Conservation (phyloP, 371 early-diverging fungal species). For the Encephalitozoon cuniculi region DNA sequence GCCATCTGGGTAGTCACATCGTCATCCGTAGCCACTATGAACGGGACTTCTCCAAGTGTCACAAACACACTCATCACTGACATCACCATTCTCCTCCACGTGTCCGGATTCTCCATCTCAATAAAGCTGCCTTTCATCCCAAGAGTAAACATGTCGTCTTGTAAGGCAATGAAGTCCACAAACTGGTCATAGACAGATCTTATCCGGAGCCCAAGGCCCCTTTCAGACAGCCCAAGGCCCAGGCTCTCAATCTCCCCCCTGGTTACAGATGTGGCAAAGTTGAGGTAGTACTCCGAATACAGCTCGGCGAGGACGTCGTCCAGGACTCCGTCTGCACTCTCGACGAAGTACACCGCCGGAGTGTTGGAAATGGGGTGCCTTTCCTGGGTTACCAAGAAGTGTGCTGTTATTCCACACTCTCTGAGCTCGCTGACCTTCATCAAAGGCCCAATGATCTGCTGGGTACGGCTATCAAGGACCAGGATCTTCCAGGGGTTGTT, state of each 20-base stretch:
- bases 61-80: conserved; percentile 78
- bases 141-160: conserved; percentile 83
- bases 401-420: conserved; percentile 90
- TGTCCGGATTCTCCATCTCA: conserved; percentile 69
- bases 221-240: conserved; percentile 64
- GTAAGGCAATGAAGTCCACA: conserved; percentile 77
- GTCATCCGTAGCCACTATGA: conserved; percentile 23
- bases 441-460: conserved; percentile 86
- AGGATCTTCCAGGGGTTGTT: conserved; percentile 77
- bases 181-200: conserved; percentile 81
- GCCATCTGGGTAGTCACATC: neutral
- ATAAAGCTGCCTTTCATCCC: conserved; percentile 71
- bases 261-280: conserved; percentile 77
- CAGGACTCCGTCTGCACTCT: conserved; percentile 69
- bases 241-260: conserved; percentile 81
- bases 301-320: conserved; percentile 77
- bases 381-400: conserved; percentile 69
- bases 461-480: conserved; percentile 80
- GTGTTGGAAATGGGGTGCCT: conserved; percentile 80
- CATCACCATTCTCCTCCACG: conserved; percentile 68
- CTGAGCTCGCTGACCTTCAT: conserved; percentile 87
- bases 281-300: conserved; percentile 85
- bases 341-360: conserved; percentile 90
- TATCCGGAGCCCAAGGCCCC: conserved; percentile 38
- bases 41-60: conserved; percentile 67